Conservation (phyloP, 106 monocot species). For the Gastrodia elata region DNA sequence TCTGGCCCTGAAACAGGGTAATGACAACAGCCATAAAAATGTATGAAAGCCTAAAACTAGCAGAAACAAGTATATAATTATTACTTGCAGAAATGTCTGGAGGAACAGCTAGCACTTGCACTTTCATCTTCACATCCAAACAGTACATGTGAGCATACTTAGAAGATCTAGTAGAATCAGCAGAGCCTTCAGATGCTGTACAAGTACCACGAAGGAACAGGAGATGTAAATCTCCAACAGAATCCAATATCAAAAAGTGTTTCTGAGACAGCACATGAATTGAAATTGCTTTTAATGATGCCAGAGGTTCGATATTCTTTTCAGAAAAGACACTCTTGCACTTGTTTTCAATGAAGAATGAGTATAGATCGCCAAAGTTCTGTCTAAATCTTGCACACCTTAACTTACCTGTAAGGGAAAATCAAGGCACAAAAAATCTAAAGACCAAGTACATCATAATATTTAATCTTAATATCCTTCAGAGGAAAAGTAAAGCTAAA, state of each 20-base stretch:
- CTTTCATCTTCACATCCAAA: conserved; percentile 54
- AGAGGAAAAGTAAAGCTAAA: not conserved
- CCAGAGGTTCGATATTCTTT: conserved; percentile 11
- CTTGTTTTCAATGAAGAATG: conserved; percentile 33
- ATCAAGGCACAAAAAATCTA: not conserved
- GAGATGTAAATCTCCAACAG: conserved; percentile 66
- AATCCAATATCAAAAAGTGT: conserved; percentile 73
- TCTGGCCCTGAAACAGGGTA: conserved; percentile 33
- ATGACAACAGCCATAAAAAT: conserved; percentile 2
- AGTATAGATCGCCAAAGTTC: conserved; percentile 41
- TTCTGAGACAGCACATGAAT: conserved; percentile 53
- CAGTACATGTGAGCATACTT: conserved; percentile 15
- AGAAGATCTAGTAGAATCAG: conserved; percentile 8
- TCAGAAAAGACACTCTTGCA: conserved; percentile 9
- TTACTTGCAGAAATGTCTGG: conserved; percentile 52
- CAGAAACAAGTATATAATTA: conserved; percentile 12
- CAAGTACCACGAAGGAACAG: conserved; percentile 26
- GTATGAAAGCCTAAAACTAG: conserved; percentile 3
- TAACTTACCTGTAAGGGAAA: conserved; percentile 50
- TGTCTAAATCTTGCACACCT: conserved; percentile 56
- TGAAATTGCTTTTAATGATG: conserved; percentile 45
- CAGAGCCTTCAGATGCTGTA: conserved; percentile 13
- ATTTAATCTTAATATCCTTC: not conserved
- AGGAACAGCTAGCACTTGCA: conserved; percentile 57
- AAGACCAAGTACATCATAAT: not conserved